These are phyloP conservation scores for Schizosaccharomyces japonicus DNA, from an alignment of 805 yeast species.

Conservation along the genomic window DNA sequence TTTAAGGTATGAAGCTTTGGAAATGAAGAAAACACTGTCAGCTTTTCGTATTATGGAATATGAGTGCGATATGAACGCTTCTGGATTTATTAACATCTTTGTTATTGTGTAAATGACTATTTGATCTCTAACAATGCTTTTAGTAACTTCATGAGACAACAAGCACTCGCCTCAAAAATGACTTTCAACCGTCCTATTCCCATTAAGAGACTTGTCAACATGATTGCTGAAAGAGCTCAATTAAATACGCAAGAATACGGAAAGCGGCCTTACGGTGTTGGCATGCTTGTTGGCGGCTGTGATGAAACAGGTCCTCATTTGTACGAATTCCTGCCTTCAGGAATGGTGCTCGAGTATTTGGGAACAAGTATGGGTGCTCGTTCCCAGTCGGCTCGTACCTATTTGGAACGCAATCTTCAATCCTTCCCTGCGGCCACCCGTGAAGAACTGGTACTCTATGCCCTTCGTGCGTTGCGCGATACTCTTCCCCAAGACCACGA, in stretches of 20 bases:
- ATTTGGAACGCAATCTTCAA: conserved; percentile 65
- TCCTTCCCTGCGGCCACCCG: conserved; percentile 33
- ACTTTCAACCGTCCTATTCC: conserved; percentile 69
- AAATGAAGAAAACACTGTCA: too few relatives aligned
- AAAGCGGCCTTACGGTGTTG: conserved; percentile 94
- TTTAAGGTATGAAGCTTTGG: conserved; percentile 17
- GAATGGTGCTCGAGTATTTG: conserved; percentile 68
- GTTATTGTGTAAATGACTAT: too few relatives aligned
- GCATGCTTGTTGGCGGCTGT: conserved; percentile 66
- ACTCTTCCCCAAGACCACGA: conserved; percentile 88
- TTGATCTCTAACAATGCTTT: too few relatives aligned
- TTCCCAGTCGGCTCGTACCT: conserved; percentile 94
- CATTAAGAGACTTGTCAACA: conserved; percentile 55
- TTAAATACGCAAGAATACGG: conserved; percentile 89
- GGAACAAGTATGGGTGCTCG: conserved; percentile 97
- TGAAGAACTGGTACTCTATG: conserved; percentile 62
- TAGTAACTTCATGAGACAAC: conserved; percentile 69
- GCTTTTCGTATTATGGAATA: too few relatives aligned
- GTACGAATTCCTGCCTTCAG: conserved; percentile 88
- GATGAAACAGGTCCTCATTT: conserved; percentile 90
- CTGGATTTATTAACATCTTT: too few relatives aligned
- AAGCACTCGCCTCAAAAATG: conserved; percentile 69
- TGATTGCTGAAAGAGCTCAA: conserved; percentile 92
- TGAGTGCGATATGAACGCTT: too few relatives aligned
- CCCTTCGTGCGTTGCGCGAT: conserved; percentile 76